Base-by-base conservation (phyloP, 2,329 filamentous ascomycete genomes). In the Nigrospora osmanthi region DNA sequence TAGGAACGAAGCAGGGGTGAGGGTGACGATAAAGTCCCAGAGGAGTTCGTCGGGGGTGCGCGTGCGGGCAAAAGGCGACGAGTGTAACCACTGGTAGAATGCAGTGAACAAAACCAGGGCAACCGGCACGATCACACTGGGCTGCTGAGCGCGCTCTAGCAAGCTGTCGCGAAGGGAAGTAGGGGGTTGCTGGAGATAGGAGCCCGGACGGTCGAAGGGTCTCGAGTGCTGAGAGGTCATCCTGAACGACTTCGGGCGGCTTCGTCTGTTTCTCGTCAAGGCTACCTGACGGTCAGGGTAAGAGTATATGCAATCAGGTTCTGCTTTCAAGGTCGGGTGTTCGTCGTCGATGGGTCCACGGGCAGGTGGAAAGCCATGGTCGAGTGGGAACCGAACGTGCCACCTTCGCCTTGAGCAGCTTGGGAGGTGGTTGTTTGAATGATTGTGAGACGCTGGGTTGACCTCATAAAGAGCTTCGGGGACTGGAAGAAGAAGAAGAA, bases 1-100 rank as follows among this genome's bases (percentile, higher is more conserved):
- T 33, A 87, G 62, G 1, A 85, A 55, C 23, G 66, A 64, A 14
- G 72, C 68, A 1, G 85, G 85, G 13, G 74, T 72, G 31, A 76
- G 41, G 50, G 71, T 70, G 44, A 87, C 73, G 30, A 84, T 48
- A 23, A 62, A 60, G 63, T 85, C 76, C 82, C 83, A 87, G 34
- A 80, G 56, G 43, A 81, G 58, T 52, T 73, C 67, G 46, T 56
- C 57, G 12, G 54, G 58, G 44, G 61, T 68, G 58, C 54, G 73
- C 54, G 51, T 65, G 44, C 41, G 53, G 13, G 35, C 19, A 43
- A 53, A 54, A 40, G 50, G 54, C 39, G 49, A 56, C 44, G 47
- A 57, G 50, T 52, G 59, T 38, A 54, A 59, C 46, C 49, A 59
- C 47, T 68, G 64, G 55, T 66, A 70, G 40, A 63, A 48, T 28